phyloP scores from a whole-genome alignment of 192 early-diverging fungal genomes.

The Linderina pennispora region DNA sequence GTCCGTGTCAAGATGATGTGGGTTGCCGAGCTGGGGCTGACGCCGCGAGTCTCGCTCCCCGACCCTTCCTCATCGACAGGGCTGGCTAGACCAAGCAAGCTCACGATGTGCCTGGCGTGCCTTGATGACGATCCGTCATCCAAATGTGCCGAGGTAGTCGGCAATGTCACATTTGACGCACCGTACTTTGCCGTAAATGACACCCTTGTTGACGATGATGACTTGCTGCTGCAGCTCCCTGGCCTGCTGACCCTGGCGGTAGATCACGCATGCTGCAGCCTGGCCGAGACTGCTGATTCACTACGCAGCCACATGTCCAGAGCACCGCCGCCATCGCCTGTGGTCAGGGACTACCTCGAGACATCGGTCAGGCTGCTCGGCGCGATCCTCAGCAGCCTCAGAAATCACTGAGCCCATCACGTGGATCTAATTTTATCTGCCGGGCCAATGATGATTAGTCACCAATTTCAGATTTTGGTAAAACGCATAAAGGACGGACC shows the following conservation, averaged over 20 bases:
- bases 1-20: constrained; percentile 20
- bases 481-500: too few species aligned
- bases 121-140: constrained; percentile 14
- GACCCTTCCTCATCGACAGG: constrained; percentile 2
- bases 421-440: too few species aligned
- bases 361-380: too few species aligned
- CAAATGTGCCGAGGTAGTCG: constrained; percentile 4
- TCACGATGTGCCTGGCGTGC: constrained; percentile 18
- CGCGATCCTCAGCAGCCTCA: too few species aligned
- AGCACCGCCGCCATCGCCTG: too few species aligned
- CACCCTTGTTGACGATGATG: constrained; percentile 12
- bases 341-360: too few species aligned
- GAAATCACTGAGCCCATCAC: too few species aligned
- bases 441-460: too few species aligned
- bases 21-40: constrained; percentile 19
- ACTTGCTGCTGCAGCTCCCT: constrained; percentile 13
- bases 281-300: too few species aligned
- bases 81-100: neutral
- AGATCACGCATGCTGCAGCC: too few species aligned
- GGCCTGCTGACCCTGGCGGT: constrained; percentile 1
- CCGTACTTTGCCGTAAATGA: constrained; percentile 15
- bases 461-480: too few species aligned
- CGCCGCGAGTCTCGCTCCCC: constrained; percentile 9
- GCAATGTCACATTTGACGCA: neutral
- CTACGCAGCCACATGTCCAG: too few species aligned